phyloP scores from a whole-genome alignment of 139 green algal species.

The Edaphochlamys debaryana region DNA sequence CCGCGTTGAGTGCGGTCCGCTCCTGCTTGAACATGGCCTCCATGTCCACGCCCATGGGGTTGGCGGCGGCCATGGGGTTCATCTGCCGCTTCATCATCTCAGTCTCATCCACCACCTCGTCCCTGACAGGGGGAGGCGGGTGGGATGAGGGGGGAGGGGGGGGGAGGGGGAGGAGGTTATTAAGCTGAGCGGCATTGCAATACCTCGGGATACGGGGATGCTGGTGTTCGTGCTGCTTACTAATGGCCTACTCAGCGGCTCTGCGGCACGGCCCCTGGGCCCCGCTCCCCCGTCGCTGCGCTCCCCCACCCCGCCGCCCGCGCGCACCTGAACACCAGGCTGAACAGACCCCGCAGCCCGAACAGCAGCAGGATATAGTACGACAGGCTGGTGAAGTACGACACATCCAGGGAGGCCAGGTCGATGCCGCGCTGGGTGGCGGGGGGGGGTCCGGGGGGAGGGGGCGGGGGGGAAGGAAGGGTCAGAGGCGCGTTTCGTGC shows the following conservation, averaged over 20 bases:
- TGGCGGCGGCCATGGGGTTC: constrained; percentile 67
- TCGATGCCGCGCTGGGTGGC: constrained; percentile 92
- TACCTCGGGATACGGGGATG: too few species aligned
- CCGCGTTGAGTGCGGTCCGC: constrained; percentile 57
- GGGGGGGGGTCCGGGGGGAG: too few species aligned
- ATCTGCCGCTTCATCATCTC: constrained; percentile 84
- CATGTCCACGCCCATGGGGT: constrained; percentile 70
- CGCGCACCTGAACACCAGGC: constrained; percentile 78
- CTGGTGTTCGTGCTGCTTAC: too few species aligned
- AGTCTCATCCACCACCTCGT: constrained; percentile 87
- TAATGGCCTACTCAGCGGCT: too few species aligned
- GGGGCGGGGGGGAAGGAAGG: background rate
- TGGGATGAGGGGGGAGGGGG: background rate
- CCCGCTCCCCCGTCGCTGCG: too few species aligned
- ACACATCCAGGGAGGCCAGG: constrained; percentile 85
- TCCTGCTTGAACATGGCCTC: constrained; percentile 80
- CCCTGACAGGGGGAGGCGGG: constrained; percentile 45
- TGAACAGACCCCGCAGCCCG: constrained; percentile 81
- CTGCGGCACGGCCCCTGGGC: too few species aligned
- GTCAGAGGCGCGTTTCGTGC: background rate
- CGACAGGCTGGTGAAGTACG: constrained; percentile 92
- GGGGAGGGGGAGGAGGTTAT: background rate
- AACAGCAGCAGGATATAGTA: constrained; percentile 96
- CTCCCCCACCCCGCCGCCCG: too few species aligned
- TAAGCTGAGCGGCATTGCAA: background rate